Evolutionary conservation across 2,329 filamentous ascomycete species (phyloP), one percentile per base, ranked within the genome.

Genomic region (Paecilomyces dactylethromorphus): DNA sequence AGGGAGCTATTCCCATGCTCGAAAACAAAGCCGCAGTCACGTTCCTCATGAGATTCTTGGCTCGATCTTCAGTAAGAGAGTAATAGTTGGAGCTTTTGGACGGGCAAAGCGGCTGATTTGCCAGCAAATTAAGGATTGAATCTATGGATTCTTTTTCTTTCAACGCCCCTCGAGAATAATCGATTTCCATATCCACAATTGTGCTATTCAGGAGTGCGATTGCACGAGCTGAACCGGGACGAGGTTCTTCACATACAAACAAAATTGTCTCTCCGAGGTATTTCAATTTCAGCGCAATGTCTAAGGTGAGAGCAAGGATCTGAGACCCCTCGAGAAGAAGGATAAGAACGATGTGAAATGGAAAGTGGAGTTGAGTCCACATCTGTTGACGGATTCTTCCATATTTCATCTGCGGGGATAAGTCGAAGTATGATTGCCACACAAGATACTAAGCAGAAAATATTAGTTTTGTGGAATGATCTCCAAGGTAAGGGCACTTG

Each of bases 271-370:
- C 65, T 10, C 69, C 66, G 51, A 78, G 67, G 58, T 79, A 76
- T 22, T 64, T 65, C 55, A 75, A 68, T 58, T 78, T 80, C 53
- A 77, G 60, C 0, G 72, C 70, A 21, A 76, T 70, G 58, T 79
- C 78, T 22, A 79, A 68, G 6, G 79, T 78, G 39, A 81, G 71
- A 1, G 80, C 73, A 12, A 81, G 72, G 54, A 87, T 81, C 62
- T 87, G 84, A 6, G 84, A 84, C 45, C 84, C 86, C 65, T 87
- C 85, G 52, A 87, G 81, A n/a, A 87, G 80, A 6, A 88, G 79
- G 13, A 87, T 81, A 32, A 89, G 79, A 5, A 82, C 75, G 1
- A 87, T 78, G 63, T 89, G 85, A 64, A 88, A 84, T 0, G 85
- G 85, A 60, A 87, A 83, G 71, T 88, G 86, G 31, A 76, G 67